Percentiles rank a stretch among this genome's conserved stretches.
Conservation (phyloP, 179 eudicot species). For the Sideroxylon spinosum region DNA sequence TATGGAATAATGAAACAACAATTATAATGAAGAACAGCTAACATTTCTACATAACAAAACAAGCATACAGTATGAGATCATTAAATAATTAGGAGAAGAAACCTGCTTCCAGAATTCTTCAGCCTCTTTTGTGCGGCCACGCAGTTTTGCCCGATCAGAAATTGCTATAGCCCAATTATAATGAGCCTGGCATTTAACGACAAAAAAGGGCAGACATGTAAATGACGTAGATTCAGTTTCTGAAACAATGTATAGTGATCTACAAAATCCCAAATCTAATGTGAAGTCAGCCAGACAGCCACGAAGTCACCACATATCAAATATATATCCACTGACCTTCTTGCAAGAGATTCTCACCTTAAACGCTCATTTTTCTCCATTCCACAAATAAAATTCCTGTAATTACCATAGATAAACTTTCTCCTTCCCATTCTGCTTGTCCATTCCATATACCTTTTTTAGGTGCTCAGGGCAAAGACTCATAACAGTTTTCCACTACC, state of each 20-base stretch:
- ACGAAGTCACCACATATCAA: not conserved
- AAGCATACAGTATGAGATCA: not conserved
- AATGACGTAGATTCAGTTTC: not conserved
- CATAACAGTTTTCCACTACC: not conserved
- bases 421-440: not conserved
- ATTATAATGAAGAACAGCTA: not conserved
- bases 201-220: not conserved
- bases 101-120: conserved; percentile 98
- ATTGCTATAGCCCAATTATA: conserved; percentile 99
- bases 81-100: not conserved
- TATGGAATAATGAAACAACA: not conserved
- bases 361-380: not conserved
- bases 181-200: conserved; percentile 55
- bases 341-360: not conserved
- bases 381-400: not conserved
- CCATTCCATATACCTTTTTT: too few species aligned
- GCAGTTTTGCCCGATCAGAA: conserved; percentile 96
- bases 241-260: not conserved
- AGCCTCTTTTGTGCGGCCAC: conserved; percentile 97
- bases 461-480: not conserved
- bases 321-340: not conserved
- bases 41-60: not conserved
- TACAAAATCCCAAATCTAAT: not conserved
- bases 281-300: not conserved
- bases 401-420: not conserved